Percentiles rank a stretch among this genome's conserved stretches.
These are phyloP conservation scores for Chlamydomonas eustigma DNA, from an alignment of 139 green algal species.

Conservation along the genomic window DNA sequence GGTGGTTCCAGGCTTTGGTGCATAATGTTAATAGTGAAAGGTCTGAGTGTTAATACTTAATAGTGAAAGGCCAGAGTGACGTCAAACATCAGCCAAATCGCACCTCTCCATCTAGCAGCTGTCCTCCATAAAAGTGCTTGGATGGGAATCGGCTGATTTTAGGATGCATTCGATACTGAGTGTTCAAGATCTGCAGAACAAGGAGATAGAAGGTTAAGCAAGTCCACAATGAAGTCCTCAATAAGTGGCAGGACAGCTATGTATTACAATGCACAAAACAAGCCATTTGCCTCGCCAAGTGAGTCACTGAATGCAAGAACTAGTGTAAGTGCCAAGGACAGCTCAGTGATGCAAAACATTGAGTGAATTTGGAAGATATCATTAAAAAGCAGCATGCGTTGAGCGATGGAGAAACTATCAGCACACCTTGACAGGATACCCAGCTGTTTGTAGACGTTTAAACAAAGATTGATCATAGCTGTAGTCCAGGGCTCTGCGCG, in stretches of 20 bases:
- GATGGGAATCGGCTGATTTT: conserved; percentile 80
- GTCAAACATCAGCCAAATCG: too few relatives aligned
- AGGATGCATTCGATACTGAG: conserved; percentile 83
- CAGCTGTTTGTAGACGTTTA: conserved; percentile 65
- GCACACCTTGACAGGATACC: conserved; percentile 21
- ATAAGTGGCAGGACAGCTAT: neutral
- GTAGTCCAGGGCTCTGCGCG: conserved; percentile 41
- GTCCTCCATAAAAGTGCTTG: conserved; percentile 73
- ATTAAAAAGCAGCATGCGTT: neutral
- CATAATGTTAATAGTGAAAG: too few relatives aligned
- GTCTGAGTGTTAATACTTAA: too few relatives aligned
- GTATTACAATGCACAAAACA: too few relatives aligned
- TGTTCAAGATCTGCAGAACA: conserved; percentile 32
- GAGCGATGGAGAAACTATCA: neutral
- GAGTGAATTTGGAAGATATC: too few relatives aligned
- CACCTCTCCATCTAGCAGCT: conserved; percentile 65
- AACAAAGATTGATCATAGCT: conserved; percentile 64
- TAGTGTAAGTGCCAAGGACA: too few relatives aligned
- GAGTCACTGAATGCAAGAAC: too few relatives aligned
- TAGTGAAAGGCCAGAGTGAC: too few relatives aligned
- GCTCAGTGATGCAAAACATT: too few relatives aligned
- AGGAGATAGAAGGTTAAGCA: neutral
- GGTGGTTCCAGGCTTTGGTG: too few relatives aligned
- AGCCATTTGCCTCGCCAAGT: too few relatives aligned
- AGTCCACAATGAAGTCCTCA: neutral